Evolutionary conservation across 2,329 filamentous ascomycete genomes (phyloP), one percentile per base, ranked within the genome.

Genomic region (Colletotrichum truncatum): DNA sequence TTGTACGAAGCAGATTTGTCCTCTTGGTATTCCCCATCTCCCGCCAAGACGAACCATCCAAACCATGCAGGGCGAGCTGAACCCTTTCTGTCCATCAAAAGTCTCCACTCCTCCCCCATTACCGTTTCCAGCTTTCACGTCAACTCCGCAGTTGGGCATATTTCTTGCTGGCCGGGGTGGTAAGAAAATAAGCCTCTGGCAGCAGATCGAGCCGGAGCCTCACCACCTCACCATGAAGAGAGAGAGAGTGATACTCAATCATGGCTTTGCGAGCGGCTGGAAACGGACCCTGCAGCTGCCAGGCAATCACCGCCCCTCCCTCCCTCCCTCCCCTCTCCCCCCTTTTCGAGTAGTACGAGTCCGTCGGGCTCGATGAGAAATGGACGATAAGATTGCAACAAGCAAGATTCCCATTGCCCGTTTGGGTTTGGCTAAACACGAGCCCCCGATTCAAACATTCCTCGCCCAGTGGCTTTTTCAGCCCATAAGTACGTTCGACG

Each of bases 61-160:
- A 52, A 58, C 23, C 53, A 51, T 48, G 48, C 61, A 64, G 62
- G 48, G 6, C n/a, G 39, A 56, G 63, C 63, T 66, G 63, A 66
- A 51, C 57, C 11, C 14, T n/a, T n/a, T n/a, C n/a, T n/a, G n/a
- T n/a, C n/a, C n/a, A n/a, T n/a, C n/a, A n/a, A n/a, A n/a, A n/a
- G n/a, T n/a, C n/a, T n/a, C n/a, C n/a, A n/a, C n/a, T n/a, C n/a
- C 49, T 6, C 18, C 36, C 6, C 32, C 46, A 9, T 30, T 34
- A 36, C 53, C 60, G 60, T 39, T 63, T 63, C 53, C 12, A 36
- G 60, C 53, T 36, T 53, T n/a, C 16, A 26, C n/a, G n/a, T n/a
- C 30, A 14, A 34, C 28, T 21, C 39, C 49, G 49, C 41, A 54
- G 48, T 41, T 48, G 32, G 62, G 62, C 62, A 4, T 64, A 61